Evolutionary conservation across 2,329 filamentous ascomycete species (phyloP), one percentile per base, ranked within the genome.

Genomic region (Chaetomium olivaceum): DNA sequence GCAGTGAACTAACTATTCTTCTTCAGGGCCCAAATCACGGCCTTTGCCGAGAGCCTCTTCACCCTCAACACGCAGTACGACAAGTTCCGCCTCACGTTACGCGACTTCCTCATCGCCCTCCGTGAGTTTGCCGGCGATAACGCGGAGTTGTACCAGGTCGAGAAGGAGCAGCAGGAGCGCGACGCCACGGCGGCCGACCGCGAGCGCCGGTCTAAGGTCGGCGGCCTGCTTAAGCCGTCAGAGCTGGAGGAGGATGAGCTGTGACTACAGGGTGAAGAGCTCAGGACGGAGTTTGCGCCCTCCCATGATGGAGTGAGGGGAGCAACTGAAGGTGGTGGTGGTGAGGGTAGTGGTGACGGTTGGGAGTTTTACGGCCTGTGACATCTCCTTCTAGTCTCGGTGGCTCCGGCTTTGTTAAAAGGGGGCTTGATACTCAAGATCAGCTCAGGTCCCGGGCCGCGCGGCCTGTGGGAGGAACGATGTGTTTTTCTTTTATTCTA

Each of bases 81-180:
- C 76, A 93, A 93, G 77, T 99, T 99, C 89, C 96, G 97, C 77
- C 87, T 97, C 63, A 93, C 96, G 74, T 83, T 99, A 61, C 92
- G 95, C 71, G 95, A 99, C 80, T 99, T 99, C 86, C 82, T 99
- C 71, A 96, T 99, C 73, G 96, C 93, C 25, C 83, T 99, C 72
- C 97, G 97, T 80, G 96, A 99, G 79, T 99, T 98, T 69, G 89
- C 92, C 0, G 95, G 92, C 61, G 95, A 99, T 79, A 97, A 98
- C 73, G 88, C 94, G 0, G 95, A 99, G 75, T 85, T 99, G 11
- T 99, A 91, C 78, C 88, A 91, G 4, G 93, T 97, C 65, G 95
- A 99, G 78, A 93, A 96, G 78, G 95, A 99, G 79, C 91, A 96
- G 77, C 92, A 93, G 69, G 90, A 94, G 67, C 88, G 88, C 70